Conservation (phyloP, 1,139 yeast species). For the Suhomyces taliae region DNA sequence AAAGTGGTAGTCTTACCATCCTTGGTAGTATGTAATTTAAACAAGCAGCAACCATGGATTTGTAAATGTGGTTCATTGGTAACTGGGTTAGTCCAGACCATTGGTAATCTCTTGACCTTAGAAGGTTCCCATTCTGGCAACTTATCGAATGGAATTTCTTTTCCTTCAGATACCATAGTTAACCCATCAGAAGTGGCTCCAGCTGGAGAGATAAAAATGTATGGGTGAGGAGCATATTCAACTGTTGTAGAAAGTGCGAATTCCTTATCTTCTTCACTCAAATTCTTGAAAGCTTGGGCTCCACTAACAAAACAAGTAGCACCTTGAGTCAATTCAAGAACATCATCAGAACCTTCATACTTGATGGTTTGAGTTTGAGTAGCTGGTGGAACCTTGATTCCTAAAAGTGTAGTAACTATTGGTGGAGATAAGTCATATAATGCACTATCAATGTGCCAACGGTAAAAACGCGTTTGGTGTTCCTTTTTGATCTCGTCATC, state of each 20-base stretch:
- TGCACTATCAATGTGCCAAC: conserved; percentile 94
- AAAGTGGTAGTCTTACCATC: conserved; percentile 53
- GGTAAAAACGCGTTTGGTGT: conserved; percentile 74
- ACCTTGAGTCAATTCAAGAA: conserved; percentile 69
- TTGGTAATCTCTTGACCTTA: conserved; percentile 72
- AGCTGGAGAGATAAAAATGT: conserved; percentile 78
- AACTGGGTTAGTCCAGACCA: conserved; percentile 92
- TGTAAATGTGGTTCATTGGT: conserved; percentile 81
- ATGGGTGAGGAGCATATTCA: conserved; percentile 89
- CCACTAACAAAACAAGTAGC: conserved; percentile 89
- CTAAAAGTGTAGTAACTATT: conserved; percentile 76
- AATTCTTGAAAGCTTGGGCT: conserved; percentile 64
- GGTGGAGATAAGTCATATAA: conserved; percentile 85
- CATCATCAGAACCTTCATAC: conserved; percentile 64
- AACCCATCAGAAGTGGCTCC: conserved; percentile 82
- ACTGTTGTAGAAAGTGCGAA: conserved; percentile 74
- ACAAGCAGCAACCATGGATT: conserved; percentile 83
- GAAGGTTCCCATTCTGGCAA: conserved; percentile 80
- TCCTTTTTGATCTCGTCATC: conserved; percentile 57
- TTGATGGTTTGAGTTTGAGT: conserved; percentile 49
- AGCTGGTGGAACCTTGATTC: conserved; percentile 72
- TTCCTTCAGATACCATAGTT: conserved; percentile 79
- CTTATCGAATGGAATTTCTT: conserved; percentile 63
- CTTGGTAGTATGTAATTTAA: conserved; percentile 58
- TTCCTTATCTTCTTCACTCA: conserved; percentile 68